Percentiles rank a stretch among this genome's conserved stretches.
phyloP scores from a whole-genome alignment of 2,329 filamentous ascomycete species.

The Claviceps sorghi region DNA sequence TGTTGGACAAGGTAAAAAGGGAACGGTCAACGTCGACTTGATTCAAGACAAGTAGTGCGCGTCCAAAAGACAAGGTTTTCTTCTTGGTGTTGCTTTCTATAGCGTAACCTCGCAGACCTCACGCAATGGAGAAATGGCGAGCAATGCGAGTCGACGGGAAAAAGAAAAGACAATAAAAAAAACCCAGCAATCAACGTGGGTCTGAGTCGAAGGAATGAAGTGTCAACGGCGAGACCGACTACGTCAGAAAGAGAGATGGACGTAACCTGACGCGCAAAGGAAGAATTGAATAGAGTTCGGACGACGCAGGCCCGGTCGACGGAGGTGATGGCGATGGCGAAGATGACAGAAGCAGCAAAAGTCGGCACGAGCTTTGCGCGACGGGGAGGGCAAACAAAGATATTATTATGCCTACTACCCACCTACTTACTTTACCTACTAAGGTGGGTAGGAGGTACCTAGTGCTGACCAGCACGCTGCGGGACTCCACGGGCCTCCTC shows the following conservation, averaged over 20 bases:
- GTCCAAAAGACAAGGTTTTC: background rate
- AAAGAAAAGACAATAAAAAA: background rate
- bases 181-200: constrained; percentile 5
- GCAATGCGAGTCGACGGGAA: background rate
- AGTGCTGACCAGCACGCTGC: background rate
- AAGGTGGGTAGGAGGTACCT: too few relatives aligned
- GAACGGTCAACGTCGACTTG: constrained; percentile 18
- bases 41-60: background rate
- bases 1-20: constrained; percentile 7
- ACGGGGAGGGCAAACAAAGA: constrained; percentile 2
- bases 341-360: background rate
- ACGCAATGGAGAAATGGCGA: background rate
- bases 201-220: constrained; percentile 4
- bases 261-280: constrained; percentile 8
- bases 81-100: background rate
- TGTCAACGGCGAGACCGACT: background rate
- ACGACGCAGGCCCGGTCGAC: constrained; percentile 4
- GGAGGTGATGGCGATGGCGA: background rate
- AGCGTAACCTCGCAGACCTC: background rate
- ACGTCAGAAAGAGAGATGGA: constrained; percentile 8
- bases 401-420: too few relatives aligned
- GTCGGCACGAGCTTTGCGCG: background rate
- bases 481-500: background rate
- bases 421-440: too few relatives aligned
- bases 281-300: constrained; percentile 13